phyloP scores from a whole-genome alignment of 495 filamentous ascomycete species.

The Hapsidospora chrysogenum region DNA sequence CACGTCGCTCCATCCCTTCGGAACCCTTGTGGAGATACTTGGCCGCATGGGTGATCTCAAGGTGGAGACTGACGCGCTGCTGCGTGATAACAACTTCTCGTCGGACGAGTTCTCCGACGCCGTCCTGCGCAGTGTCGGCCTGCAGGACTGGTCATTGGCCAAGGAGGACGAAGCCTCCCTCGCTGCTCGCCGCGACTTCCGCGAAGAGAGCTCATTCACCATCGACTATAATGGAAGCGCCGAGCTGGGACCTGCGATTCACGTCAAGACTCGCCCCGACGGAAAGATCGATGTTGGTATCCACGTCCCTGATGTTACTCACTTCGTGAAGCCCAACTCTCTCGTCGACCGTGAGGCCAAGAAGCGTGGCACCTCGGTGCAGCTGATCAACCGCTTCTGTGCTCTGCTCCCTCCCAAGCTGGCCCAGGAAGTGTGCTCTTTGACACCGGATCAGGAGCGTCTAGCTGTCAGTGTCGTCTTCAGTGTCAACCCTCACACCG shows the following conservation, averaged over 20 bases:
- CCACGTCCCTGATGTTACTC: slow-evolving; percentile 88
- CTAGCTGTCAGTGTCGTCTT: slow-evolving; percentile 88
- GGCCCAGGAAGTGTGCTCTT: slow-evolving; percentile 70
- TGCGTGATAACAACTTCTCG: slow-evolving; percentile 96
- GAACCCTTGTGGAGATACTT: slow-evolving; percentile 90
- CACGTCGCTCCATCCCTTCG: slow-evolving; percentile 96
- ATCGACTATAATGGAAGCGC: slow-evolving; percentile 72
- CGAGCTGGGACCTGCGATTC: slow-evolving; percentile 80
- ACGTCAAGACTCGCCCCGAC: slow-evolving; percentile 66
- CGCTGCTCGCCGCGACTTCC: slow-evolving; percentile 74
- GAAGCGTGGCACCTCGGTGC: slow-evolving; percentile 92
- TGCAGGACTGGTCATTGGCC: slow-evolving; percentile 76
- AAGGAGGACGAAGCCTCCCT: slow-evolving; percentile 65
- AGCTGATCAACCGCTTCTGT: slow-evolving; percentile 80
- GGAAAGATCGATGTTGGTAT: slow-evolving; percentile 87
- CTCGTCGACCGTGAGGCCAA: slow-evolving; percentile 94
- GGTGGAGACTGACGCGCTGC: slow-evolving; percentile 91
- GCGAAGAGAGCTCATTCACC: slow-evolving; percentile 77
- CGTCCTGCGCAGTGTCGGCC: slow-evolving; percentile 79
- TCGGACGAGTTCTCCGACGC: slow-evolving; percentile 97
- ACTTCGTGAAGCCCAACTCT: slow-evolving; percentile 93
- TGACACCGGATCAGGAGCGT: slow-evolving; percentile 72
- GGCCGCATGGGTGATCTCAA: slow-evolving; percentile 94
- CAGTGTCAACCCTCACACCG: slow-evolving; percentile 62
- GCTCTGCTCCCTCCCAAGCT: slow-evolving; percentile 79